Evolutionary conservation across 116 monocot genomes (phyloP).

Genomic region (Trichopus zeylanicus): DNA sequence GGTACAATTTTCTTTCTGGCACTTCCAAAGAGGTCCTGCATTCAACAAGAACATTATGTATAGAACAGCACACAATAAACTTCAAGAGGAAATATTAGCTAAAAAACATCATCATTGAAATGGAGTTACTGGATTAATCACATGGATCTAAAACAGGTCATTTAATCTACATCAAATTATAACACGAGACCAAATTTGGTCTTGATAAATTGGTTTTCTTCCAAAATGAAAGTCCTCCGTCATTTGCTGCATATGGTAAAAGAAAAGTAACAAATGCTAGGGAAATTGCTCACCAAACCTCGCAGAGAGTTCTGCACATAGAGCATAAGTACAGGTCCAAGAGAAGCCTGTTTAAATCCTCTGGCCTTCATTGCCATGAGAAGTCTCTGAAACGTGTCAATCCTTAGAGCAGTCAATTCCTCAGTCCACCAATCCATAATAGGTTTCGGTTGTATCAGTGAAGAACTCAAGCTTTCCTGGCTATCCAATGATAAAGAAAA

Average conservation of each 20-base stretch:
- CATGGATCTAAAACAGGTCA: too few relatives aligned
- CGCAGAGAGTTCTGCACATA: conserved; percentile 90
- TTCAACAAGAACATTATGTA: not conserved
- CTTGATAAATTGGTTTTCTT: too few relatives aligned
- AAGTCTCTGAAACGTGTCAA: conserved; percentile 66
- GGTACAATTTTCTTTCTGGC: conserved; percentile 53
- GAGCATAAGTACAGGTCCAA: conserved; percentile 80
- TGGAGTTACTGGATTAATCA: too few relatives aligned
- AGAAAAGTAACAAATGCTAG: not conserved
- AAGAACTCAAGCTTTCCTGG: conserved; percentile 9
- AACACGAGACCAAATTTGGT: too few relatives aligned
- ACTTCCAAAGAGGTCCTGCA: conserved; percentile 69
- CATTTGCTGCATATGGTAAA: not conserved
- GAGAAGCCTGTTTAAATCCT: conserved; percentile 46
- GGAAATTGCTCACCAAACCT: conserved; percentile 50
- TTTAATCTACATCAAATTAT: too few relatives aligned
- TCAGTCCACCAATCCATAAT: conserved; percentile 82
- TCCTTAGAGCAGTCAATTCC: conserved; percentile 54
- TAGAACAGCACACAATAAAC: too few relatives aligned
- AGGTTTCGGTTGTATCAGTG: conserved; percentile 15
- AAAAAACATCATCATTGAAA: too few relatives aligned
- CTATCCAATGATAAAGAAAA: conserved; percentile 7
- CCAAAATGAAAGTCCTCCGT: too few relatives aligned
- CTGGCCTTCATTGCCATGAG: conserved; percentile 63
- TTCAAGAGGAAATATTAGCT: too few relatives aligned